Conservation (phyloP, 768 basidiomycete species). For the Boletus fagicola region DNA sequence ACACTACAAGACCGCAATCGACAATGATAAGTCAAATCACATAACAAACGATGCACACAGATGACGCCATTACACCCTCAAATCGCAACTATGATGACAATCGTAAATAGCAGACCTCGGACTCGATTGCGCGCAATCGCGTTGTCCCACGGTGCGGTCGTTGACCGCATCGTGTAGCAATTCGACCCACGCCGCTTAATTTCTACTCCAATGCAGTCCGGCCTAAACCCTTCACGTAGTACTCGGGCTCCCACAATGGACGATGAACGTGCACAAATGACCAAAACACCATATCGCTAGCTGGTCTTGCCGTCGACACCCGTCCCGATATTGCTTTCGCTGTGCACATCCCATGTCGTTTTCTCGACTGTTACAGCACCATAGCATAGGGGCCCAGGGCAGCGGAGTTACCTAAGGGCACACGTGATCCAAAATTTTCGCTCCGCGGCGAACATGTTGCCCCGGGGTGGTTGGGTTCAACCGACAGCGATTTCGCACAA, state of each 20-base stretch:
- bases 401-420: not conserved
- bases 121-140: too few species aligned
- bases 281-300: not conserved
- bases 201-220: too few species aligned
- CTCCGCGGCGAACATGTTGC: not conserved
- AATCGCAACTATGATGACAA: too few species aligned
- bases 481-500: not conserved
- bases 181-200: too few species aligned
- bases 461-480: not conserved
- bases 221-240: not conserved
- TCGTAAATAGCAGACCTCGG: too few species aligned
- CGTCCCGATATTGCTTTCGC: not conserved
- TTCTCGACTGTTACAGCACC: not conserved
- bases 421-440: not conserved
- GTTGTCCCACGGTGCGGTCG: too few species aligned
- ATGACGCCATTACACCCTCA: too few species aligned
- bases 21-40: rapidly evolving
- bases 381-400: too few species aligned
- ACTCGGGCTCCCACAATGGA: not conserved
- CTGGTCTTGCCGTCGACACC: not conserved
- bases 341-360: not conserved
- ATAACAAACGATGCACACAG: not conserved
- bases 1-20: constrained; percentile 22
- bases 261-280: not conserved
- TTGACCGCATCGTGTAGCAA: too few species aligned